These are phyloP conservation scores for Microbotryomycetes sp. DNA, from an alignment of 1,284 basidiomycete species.

Conservation along the genomic window DNA sequence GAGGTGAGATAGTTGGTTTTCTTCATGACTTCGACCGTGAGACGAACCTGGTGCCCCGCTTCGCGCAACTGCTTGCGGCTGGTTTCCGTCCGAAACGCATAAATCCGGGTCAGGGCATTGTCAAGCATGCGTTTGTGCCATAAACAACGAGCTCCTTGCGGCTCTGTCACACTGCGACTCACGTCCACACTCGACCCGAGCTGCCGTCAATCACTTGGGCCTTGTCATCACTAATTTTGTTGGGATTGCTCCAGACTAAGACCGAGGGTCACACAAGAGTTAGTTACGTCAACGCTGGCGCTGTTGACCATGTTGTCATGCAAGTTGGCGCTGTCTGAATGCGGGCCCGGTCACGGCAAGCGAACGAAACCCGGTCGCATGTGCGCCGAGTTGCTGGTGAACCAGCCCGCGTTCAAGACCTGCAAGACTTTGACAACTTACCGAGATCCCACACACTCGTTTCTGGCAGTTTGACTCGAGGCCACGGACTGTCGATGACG, in stretches of 20 bases:
- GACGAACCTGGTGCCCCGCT: neutral
- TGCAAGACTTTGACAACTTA: constrained; percentile 5
- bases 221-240: constrained; percentile 16
- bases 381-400: too few species aligned
- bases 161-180: constrained; percentile 5
- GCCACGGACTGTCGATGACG: constrained; percentile 17
- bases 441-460: constrained; percentile 26
- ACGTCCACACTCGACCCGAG: constrained; percentile 29
- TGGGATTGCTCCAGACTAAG: constrained; percentile 31
- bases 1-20: too few species aligned
- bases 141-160: neutral
- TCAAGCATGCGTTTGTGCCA: neutral
- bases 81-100: neutral
- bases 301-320: too few species aligned
- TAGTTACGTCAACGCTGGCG: too few species aligned
- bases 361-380: too few species aligned
- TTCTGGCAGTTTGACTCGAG: constrained; percentile 17
- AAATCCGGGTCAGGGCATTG: neutral
- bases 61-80: constrained; percentile 17
- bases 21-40: too few species aligned
- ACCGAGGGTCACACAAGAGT: too few species aligned
- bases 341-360: neutral
- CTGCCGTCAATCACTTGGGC: constrained; percentile 32
- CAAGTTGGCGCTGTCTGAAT: neutral
- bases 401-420: too few species aligned